A percentile compares a stretch with the other conserved stretches of the same genome.
Conservation (phyloP, 768 basidiomycete species). For the Amanita pseudoporphyria region DNA sequence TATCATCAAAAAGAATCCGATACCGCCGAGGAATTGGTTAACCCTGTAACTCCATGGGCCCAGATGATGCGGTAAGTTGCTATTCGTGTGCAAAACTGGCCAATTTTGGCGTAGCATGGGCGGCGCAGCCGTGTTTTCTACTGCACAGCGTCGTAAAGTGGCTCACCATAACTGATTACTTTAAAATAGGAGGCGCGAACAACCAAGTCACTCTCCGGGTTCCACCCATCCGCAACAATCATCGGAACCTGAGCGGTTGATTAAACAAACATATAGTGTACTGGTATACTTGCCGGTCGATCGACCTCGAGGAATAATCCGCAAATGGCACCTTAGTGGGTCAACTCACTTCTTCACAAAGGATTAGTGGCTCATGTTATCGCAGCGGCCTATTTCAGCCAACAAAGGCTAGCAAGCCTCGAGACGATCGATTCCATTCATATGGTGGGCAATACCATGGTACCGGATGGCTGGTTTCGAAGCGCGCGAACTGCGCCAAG, state of each 20-base stretch:
- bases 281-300: slow-evolving; percentile 55
- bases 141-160: background rate
- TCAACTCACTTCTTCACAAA: slow-evolving; percentile 6
- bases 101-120: background rate
- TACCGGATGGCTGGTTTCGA: slow-evolving; percentile 72
- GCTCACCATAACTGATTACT: slow-evolving; percentile 14
- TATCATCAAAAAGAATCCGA: slow-evolving; percentile 76
- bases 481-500: slow-evolving; percentile 63
- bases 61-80: slow-evolving; percentile 55
- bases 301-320: slow-evolving; percentile 38
- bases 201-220: slow-evolving; percentile 21
- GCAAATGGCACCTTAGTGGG: slow-evolving; percentile 83
- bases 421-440: slow-evolving; percentile 63
- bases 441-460: slow-evolving; percentile 51
- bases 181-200: slow-evolving; percentile 12
- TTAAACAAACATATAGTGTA: slow-evolving; percentile 83
- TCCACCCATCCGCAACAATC: slow-evolving; percentile 26
- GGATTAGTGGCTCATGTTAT: slow-evolving; percentile 7
- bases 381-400: slow-evolving; percentile 78
- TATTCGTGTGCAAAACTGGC: background rate
- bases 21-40: slow-evolving; percentile 40
- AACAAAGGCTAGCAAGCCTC: slow-evolving; percentile 61
- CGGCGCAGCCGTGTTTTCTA: background rate
- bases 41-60: slow-evolving; percentile 64
- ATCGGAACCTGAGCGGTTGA: slow-evolving; percentile 50